A percentile compares a stretch with the other conserved stretches of the same genome.
Evolutionary conservation across 2,329 filamentous ascomycete species (phyloP).

Genomic region (Aaosphaeria pasadenensis): DNA sequence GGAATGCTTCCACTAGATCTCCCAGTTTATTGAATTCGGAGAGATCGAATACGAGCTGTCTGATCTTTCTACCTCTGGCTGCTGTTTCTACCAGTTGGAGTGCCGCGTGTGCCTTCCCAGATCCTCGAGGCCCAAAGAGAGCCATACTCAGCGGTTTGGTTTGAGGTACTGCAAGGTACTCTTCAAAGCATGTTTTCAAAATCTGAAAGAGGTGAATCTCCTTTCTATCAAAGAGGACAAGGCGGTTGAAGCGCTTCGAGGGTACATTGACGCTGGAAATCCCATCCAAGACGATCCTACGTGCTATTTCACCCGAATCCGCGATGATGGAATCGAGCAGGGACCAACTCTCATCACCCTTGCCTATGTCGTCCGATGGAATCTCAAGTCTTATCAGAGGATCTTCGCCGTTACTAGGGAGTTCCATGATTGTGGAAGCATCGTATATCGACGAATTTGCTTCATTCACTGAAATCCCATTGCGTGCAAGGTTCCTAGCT

Average conservation of each 20-base stretch:
- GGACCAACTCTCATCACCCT: neutral
- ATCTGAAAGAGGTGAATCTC: constrained; percentile 1
- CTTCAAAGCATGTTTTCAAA: neutral
- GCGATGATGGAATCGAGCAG: neutral
- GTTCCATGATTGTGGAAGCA: neutral
- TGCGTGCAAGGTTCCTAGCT: neutral
- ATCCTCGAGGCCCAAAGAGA: constrained; percentile 2
- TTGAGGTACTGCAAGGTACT: constrained; percentile 1
- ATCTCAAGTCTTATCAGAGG: neutral
- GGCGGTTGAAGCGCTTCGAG: neutral
- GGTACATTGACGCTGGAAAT: neutral
- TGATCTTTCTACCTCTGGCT: neutral
- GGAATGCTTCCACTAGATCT: constrained; percentile 1
- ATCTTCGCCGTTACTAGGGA: neutral
- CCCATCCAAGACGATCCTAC: neutral
- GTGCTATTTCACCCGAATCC: neutral
- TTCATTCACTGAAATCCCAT: neutral
- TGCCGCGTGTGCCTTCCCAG: constrained; percentile 1
- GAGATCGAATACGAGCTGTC: constrained; percentile 1
- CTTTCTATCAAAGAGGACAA: constrained; percentile 1
- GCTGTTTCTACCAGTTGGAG: neutral
- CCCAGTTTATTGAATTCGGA: constrained; percentile 1
- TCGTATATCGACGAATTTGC: neutral
- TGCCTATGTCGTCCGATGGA: neutral
- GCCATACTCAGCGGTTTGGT: constrained; percentile 1